Evolutionary conservation across 257 asterid species (phyloP).

Genomic region (Orobanche coerulescens): DNA sequence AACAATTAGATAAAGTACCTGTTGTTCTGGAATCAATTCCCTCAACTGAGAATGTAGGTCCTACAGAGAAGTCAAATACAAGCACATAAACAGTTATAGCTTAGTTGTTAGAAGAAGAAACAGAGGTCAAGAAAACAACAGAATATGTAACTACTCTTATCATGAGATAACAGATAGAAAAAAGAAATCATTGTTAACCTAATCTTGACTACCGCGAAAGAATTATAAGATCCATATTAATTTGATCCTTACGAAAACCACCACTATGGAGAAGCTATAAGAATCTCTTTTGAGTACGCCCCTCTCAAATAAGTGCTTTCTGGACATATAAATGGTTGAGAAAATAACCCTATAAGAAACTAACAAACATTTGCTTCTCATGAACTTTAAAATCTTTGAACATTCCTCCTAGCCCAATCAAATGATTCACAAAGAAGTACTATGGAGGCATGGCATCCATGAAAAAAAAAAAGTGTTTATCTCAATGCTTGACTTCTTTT

Average conservation of each 20-base stretch:
- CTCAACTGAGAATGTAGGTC: slow-evolving; percentile 72
- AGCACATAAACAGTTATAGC: not conserved
- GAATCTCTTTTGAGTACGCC: too few species aligned
- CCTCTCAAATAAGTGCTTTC: not conserved
- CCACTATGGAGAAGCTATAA: too few species aligned
- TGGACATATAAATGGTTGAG: not conserved
- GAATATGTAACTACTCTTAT: not conserved
- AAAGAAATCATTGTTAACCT: too few species aligned
- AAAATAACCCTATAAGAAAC: not conserved
- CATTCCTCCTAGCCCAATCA: too few species aligned
- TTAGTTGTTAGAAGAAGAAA: not conserved
- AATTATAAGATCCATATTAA: not conserved
- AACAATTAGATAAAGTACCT: slow-evolving; percentile 33
- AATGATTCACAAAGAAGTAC: too few species aligned
- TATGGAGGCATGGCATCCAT: too few species aligned
- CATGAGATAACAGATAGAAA: not conserved
- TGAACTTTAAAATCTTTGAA: too few species aligned
- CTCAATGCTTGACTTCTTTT: not conserved
- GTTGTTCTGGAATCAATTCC: slow-evolving; percentile 86
- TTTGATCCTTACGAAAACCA: too few species aligned
- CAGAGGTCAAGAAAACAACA: not conserved
- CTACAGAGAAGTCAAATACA: slow-evolving; percentile 26
- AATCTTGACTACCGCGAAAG: too few species aligned
- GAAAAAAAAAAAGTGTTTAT: not conserved
- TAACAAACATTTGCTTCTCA: too few species aligned